Base-by-base conservation (phyloP, 306 rosid genomes). In the Spatholobus suberectus region DNA sequence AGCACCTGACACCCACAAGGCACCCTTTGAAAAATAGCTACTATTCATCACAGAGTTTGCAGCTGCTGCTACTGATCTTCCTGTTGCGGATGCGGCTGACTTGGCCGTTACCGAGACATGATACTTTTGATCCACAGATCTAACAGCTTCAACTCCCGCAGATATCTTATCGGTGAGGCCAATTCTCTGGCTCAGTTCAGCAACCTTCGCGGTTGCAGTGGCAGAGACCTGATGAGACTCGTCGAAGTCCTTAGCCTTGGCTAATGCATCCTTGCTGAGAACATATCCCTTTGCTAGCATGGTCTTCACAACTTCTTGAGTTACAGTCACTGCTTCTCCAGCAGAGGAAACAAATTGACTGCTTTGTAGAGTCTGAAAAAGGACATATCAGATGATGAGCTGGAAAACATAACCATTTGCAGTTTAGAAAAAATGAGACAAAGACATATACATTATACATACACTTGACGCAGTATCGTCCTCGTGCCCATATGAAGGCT, bases 11-110 rank as follows among this genome's bases (percentile, higher is more conserved):
- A 91, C 55, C 97, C 94, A 91, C 84, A 91, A 83, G 84, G 97
- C 97, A 70, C 97, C 97, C 87, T 77, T 88, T 0, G 97, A 87
- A 78, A 94, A 91, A 89, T 93, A 94, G 92, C 91, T 85, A 76
- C 93, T 95, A 59, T 83, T 93, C 8, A 82, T 90, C 63, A 89
- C 88, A 1, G 85, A 35, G 66, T 57, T 86, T 15, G 97, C 94
- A 29, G 97, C 98, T 0, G 90, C 86, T 8, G 94, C 81, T 6
- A 93, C 94, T 47, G 93, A 88, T 85, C 87, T 89, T 83, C 98
- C 97, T 0, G 98, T 89, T 35, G 89, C 94, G 2, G 90, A 85
- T 73, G 90, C 88, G 0, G 98, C 96, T 2, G 82, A 87, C 78
- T 34, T 93, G 86, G 97, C 88, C 55, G 79, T 86, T 83, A 78